These are phyloP conservation scores for Phytophthora crassamura DNA, from an alignment of 352 stramenopile genomes.

Conservation along the genomic window DNA sequence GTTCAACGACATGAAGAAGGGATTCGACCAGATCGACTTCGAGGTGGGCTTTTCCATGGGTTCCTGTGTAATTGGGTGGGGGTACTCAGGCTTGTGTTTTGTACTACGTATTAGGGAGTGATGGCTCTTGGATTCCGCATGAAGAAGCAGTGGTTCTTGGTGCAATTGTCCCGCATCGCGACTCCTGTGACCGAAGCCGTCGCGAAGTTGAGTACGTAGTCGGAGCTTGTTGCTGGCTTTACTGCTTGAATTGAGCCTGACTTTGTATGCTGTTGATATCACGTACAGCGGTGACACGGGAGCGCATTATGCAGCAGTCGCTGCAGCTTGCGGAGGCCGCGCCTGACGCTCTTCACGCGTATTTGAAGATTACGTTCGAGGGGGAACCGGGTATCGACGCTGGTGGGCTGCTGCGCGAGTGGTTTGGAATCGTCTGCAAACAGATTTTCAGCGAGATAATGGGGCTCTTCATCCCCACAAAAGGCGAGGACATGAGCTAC, in stretches of 20 bases:
- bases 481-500: slow-evolving; percentile 72
- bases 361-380: slow-evolving; percentile 74
- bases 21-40: slow-evolving; percentile 60
- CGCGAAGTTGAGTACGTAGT: slow-evolving; percentile 66
- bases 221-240: not conserved
- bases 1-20: slow-evolving; percentile 42
- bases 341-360: slow-evolving; percentile 60
- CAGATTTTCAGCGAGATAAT: slow-evolving; percentile 60
- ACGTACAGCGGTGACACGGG: slow-evolving; percentile 54
- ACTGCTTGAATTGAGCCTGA: slow-evolving; percentile 1
- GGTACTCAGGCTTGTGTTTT: not conserved
- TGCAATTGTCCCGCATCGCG: slow-evolving; percentile 69
- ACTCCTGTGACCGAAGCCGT: slow-evolving; percentile 69
- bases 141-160: slow-evolving; percentile 88
- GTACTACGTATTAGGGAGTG: slow-evolving; percentile 43
- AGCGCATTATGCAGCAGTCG: slow-evolving; percentile 65
- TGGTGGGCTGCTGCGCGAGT: slow-evolving; percentile 69
- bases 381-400: slow-evolving; percentile 73
- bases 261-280: not conserved
- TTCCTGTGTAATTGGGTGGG: not conserved
- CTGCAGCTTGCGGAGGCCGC: slow-evolving; percentile 50
- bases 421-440: slow-evolving; percentile 69
- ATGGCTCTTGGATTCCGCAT: slow-evolving; percentile 80
- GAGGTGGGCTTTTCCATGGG: slow-evolving; percentile 41
- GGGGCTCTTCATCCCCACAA: slow-evolving; percentile 63